Percentiles rank a stretch among this genome's conserved stretches.
phyloP scores from a whole-genome alignment of 2,329 filamentous ascomycete species.

The Canariomyces notabilis region DNA sequence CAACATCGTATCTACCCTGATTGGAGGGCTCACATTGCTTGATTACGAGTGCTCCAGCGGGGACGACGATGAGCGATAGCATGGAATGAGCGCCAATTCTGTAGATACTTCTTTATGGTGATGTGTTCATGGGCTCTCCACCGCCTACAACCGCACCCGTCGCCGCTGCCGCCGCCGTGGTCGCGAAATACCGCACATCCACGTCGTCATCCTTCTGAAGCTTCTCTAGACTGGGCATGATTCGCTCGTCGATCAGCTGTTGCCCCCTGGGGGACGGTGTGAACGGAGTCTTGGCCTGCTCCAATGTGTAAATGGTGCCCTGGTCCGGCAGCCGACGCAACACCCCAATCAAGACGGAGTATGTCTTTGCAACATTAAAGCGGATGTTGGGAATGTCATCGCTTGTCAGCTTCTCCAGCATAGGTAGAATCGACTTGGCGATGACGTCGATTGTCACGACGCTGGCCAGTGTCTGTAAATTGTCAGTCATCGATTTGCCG shows the following conservation, averaged over 20 bases:
- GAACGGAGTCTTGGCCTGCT: slow-evolving; percentile 65
- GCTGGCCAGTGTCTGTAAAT: slow-evolving; percentile 79
- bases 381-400: slow-evolving; percentile 99
- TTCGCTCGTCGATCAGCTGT: slow-evolving; percentile 77
- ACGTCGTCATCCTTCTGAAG: slow-evolving; percentile 96
- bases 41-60: neutral
- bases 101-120: slow-evolving; percentile 49
- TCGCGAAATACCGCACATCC: slow-evolving; percentile 96
- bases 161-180: slow-evolving; percentile 68
- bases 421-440: slow-evolving; percentile 86
- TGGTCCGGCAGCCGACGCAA: slow-evolving; percentile 85
- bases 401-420: slow-evolving; percentile 87
- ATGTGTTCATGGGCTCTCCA: slow-evolving; percentile 61
- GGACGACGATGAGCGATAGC: neutral
- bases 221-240: slow-evolving; percentile 88
- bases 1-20: neutral
- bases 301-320: slow-evolving; percentile 77
- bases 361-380: slow-evolving; percentile 99
- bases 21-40: neutral
- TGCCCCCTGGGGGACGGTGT: slow-evolving; percentile 66
- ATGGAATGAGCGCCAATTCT: slow-evolving; percentile 51
- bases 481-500: slow-evolving; percentile 6
- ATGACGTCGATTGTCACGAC: slow-evolving; percentile 94
- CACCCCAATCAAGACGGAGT: slow-evolving; percentile 83
- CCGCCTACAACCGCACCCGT: slow-evolving; percentile 35